Conservation (phyloP, 2,329 filamentous ascomycete species). For the Aureobasidium sp. region DNA sequence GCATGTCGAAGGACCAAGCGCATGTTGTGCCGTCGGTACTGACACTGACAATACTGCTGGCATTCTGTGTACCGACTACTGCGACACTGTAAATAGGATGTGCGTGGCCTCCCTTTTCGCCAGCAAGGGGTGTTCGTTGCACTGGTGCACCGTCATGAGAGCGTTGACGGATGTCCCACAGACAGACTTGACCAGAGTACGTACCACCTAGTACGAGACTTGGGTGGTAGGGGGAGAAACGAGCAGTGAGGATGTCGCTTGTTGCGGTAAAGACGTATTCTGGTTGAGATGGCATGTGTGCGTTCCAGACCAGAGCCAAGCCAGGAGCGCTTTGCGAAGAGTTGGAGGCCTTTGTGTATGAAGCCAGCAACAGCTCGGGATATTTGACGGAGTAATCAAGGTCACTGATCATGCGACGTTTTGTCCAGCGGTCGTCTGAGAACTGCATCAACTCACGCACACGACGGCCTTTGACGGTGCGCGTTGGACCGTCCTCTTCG, state of each 20-base stretch:
- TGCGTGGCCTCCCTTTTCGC: conserved; percentile 70
- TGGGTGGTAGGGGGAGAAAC: conserved; percentile 95
- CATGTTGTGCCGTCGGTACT: conserved; percentile 96
- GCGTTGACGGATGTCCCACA: conserved; percentile 86
- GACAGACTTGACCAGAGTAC: conserved; percentile 89
- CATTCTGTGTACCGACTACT: conserved; percentile 95
- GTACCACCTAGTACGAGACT: conserved; percentile 93
- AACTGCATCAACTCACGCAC: conserved; percentile 88
- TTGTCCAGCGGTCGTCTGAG: conserved; percentile 91
- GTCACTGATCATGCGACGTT: conserved; percentile 93
- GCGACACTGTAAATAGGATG: conserved; percentile 94
- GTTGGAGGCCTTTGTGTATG: conserved; percentile 68
- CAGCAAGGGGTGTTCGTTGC: conserved; percentile 91
- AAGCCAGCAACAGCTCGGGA: conserved; percentile 82
- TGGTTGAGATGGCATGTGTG: conserved; percentile 85
- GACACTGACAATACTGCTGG: conserved; percentile 95
- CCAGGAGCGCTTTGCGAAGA: conserved; percentile 82
- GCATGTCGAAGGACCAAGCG: conserved; percentile 96
- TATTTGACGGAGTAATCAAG: conserved; percentile 95
- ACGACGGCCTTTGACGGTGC: conserved; percentile 61
- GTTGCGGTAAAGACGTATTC: conserved; percentile 97
- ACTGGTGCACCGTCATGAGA: conserved; percentile 62
- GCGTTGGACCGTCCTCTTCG: conserved; percentile 58
- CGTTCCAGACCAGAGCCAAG: conserved; percentile 92
- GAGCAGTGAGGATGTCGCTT: conserved; percentile 88